phyloP scores from a whole-genome alignment of 257 asterid species.

The Nicotiana tabacum region DNA sequence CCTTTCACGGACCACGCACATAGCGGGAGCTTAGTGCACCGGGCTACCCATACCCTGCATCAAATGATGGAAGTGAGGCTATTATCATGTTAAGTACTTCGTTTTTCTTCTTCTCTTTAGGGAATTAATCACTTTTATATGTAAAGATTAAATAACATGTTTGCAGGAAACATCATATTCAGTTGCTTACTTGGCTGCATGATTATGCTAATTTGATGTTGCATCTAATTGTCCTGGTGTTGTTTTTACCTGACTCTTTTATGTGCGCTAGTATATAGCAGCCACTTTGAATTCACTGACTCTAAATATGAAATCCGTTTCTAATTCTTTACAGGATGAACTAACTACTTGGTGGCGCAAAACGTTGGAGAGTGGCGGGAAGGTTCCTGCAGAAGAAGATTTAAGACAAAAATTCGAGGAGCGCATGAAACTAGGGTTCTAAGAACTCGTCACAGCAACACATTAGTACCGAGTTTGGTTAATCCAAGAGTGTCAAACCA shows the following conservation, averaged over 20 bases:
- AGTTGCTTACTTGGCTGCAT: not conserved
- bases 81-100: not conserved
- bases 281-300: not conserved
- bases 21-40: too few relatives aligned
- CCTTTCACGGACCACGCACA: too few relatives aligned
- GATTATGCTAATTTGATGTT: not conserved
- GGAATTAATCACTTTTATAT: not conserved
- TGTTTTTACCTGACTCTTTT: not conserved
- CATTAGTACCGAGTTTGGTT: not conserved
- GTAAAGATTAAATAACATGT: too few relatives aligned
- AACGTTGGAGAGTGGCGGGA: conserved; percentile 44
- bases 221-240: not conserved
- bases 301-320: not conserved
- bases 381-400: conserved; percentile 54
- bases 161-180: too few relatives aligned
- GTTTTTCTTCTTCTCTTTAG: not conserved
- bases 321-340: conserved; percentile 54
- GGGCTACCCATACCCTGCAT: too few relatives aligned
- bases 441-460: conserved; percentile 8
- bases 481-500: not conserved
- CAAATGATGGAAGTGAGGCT: not conserved
- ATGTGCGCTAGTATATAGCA: not conserved
- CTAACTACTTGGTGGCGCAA: conserved; percentile 71
- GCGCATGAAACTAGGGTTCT: conserved; percentile 43
- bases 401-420: conserved; percentile 39